phyloP scores from a whole-genome alignment of 2,329 filamentous ascomycete species.

The Neofusicoccum laricinum region DNA sequence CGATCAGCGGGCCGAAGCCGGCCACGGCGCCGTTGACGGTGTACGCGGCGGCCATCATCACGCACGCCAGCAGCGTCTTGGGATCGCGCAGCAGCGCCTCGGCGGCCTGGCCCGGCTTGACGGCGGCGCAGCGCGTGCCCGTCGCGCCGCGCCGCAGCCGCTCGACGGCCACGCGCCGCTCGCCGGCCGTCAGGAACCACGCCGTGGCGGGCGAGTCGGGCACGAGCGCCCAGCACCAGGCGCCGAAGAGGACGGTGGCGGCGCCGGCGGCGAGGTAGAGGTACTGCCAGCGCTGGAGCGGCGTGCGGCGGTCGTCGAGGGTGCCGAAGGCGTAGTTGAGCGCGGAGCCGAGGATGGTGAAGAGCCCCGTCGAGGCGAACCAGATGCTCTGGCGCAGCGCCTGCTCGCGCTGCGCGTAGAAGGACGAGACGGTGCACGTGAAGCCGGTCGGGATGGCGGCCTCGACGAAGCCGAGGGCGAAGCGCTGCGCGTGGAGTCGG shows the following conservation, averaged over 20 bases:
- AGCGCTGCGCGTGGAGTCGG: slow-evolving; percentile 59
- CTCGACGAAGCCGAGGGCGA: slow-evolving; percentile 57
- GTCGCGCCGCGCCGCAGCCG: slow-evolving; percentile 61
- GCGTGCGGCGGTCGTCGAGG: slow-evolving; percentile 27
- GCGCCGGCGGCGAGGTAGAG: slow-evolving; percentile 66
- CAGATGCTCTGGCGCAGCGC: slow-evolving; percentile 29
- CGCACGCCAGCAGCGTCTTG: slow-evolving; percentile 61
- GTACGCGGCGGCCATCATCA: slow-evolving; percentile 69
- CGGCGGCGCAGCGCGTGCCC: slow-evolving; percentile 58
- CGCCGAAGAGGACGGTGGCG: slow-evolving; percentile 62
- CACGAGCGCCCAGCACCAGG: slow-evolving; percentile 59
- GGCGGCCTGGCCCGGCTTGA: slow-evolving; percentile 58
- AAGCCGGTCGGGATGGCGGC: slow-evolving; percentile 56
- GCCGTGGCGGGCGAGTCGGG: slow-evolving; percentile 65
- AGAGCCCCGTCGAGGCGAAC: slow-evolving; percentile 27
- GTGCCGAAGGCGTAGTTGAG: slow-evolving; percentile 32
- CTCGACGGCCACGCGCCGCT: slow-evolving; percentile 64
- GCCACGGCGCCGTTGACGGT: slow-evolving; percentile 70
- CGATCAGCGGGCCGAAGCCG: slow-evolving; percentile 69
- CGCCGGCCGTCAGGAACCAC: slow-evolving; percentile 64
- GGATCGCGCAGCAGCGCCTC: slow-evolving; percentile 56
- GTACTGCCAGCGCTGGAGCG: slow-evolving; percentile 62
- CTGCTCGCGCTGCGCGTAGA: slow-evolving; percentile 42
- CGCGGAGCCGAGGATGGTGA: slow-evolving; percentile 25
- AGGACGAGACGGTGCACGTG: slow-evolving; percentile 50